Base-by-base conservation (phyloP, 768 basidiomycete genomes). In the Strobilomyces dryophilus region DNA sequence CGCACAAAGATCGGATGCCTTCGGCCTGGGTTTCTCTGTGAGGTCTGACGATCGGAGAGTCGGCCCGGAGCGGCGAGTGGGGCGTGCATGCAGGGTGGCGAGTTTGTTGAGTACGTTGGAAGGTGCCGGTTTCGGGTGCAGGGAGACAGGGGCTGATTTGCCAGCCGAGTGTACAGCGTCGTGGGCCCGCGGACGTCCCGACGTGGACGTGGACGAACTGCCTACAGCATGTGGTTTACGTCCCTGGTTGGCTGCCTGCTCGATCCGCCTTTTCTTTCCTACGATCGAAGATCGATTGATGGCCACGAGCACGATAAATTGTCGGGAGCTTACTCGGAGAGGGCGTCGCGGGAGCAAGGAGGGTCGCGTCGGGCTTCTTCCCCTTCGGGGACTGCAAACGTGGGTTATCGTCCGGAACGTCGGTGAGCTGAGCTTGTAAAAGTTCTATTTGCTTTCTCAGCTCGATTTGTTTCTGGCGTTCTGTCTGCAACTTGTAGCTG, bases 301-400 rank as follows among this genome's bases (percentile, higher is more conserved):
- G 15, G 27, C 43, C 24, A 37, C 1, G 14, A 39, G 32, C 8
- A 24, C 29, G 24, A 24, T 29, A 35, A 51, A 49, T 18, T 21
- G 18, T n/a, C 32, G 39, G n/a, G 29, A 29, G 67, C 77, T 66
- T 58, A 88, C 86, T 86, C 5, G 84, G 84, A 34, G 88, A 87
- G 9, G 88, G 88, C 1, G 78, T 82, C 1, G 72, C 67, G 8
- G 79, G 79, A 1, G 73, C 79, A 0, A 78, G 60, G 14, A 79
- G 61, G 3, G 69, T 65, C 4, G 72, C 54, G 9, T 76, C 71
- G 11, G 58, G 58, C 41, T 68, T 69, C 66, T 78, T 83, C 54
- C 79, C 72, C 65, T 82, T 81, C 9, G 79, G 78, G 7, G 79
- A 76, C 20, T 59, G 61, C 4, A 71, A 70, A 27, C 54, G 39